A percentile compares a stretch with the other conserved stretches of the same genome.
Conservation (phyloP, 2,329 filamentous ascomycete species). For the Thelonectria blattea region DNA sequence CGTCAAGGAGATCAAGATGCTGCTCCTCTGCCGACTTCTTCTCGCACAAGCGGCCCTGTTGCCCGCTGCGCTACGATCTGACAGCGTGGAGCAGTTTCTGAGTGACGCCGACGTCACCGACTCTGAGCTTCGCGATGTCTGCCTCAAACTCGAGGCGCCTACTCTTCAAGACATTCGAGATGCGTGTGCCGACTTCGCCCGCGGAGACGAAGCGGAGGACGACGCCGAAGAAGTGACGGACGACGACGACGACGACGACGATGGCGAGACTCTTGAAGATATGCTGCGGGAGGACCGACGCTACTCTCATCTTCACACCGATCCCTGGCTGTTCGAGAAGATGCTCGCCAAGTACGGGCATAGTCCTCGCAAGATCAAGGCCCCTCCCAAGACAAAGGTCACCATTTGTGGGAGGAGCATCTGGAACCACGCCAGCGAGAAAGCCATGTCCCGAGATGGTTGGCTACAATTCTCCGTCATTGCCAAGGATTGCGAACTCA, state of each 20-base stretch:
- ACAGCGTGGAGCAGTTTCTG: conserved; percentile 37
- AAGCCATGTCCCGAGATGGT: conserved; percentile 40
- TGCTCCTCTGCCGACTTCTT: conserved; percentile 38
- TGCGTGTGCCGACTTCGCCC: conserved; percentile 40
- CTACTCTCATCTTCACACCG: conserved; percentile 33
- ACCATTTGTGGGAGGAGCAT: conserved; percentile 37
- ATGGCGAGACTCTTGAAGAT: conserved; percentile 30
- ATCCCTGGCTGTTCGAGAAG: conserved; percentile 30
- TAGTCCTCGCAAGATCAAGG: no score
- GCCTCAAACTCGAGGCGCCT: conserved; percentile 37
- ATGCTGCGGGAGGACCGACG: conserved; percentile 22
- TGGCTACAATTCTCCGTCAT: conserved; percentile 42
- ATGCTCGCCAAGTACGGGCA: neutral
- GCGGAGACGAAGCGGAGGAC: conserved; percentile 31
- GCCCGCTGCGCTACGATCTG: conserved; percentile 35
- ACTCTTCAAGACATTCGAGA: conserved; percentile 39
- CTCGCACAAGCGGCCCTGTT: conserved; percentile 36
- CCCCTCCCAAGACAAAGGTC: conserved; percentile 27
- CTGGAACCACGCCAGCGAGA: conserved; percentile 40
- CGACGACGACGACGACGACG: conserved; percentile 24
- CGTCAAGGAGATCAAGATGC: conserved; percentile 38
- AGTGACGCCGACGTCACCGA: conserved; percentile 34
- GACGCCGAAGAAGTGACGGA: conserved; percentile 10
- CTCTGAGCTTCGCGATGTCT: conserved; percentile 37
- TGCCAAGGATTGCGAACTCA: conserved; percentile 39